Conservation (phyloP, 2,329 filamentous ascomycete genomes). For the Trichoderma guizhouense region DNA sequence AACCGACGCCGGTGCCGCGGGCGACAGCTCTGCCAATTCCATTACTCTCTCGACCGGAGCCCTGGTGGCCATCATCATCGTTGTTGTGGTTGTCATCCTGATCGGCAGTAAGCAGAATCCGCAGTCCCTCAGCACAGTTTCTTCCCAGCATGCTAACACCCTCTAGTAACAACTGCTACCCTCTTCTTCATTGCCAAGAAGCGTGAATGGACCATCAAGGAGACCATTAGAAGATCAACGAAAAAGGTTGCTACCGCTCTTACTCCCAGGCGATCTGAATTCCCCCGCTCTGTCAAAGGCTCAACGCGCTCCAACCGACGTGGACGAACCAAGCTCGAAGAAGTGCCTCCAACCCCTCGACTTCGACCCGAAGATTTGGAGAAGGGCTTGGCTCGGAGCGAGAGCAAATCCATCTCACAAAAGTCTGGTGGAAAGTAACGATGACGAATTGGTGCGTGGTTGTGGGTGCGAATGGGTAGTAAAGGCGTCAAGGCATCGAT, state of each 20-base stretch:
- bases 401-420: conserved; percentile 35
- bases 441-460: background rate
- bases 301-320: conserved; percentile 28
- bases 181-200: conserved; percentile 82
- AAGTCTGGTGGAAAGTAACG: conserved; percentile 12
- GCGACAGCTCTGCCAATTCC: conserved; percentile 53
- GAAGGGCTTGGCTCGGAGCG: conserved; percentile 47
- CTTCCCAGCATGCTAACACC: conserved; percentile 19
- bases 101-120: conserved; percentile 59
- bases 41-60: conserved; percentile 65
- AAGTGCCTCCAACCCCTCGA: conserved; percentile 58
- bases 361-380: conserved; percentile 55
- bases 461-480: background rate
- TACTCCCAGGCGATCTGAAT: conserved; percentile 60
- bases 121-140: background rate
- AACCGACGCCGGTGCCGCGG: conserved; percentile 62
- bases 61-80: conserved; percentile 70
- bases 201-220: conserved; percentile 75
- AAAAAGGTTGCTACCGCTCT: conserved; percentile 58
- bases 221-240: conserved; percentile 67
- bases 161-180: conserved; percentile 57
- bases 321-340: conserved; percentile 48
- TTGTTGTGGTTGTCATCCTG: conserved; percentile 64
- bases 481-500: background rate
- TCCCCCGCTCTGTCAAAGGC: conserved; percentile 56